Evolutionary conservation across 2,329 filamentous ascomycete species (phyloP).

Genomic region (Xenosphaeropsis pyriputrescens): DNA sequence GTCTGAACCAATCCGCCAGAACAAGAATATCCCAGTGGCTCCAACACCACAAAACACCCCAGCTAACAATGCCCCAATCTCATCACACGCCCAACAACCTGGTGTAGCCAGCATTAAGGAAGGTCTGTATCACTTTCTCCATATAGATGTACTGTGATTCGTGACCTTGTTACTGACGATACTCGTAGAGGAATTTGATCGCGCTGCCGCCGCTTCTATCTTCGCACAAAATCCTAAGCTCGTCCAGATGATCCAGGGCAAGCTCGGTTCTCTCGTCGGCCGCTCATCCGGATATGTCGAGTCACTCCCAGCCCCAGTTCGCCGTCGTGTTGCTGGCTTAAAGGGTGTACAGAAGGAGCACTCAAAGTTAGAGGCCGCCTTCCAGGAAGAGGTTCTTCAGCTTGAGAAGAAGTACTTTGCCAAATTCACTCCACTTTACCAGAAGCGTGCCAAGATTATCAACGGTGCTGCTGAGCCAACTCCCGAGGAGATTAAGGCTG

Average conservation of each 20-base stretch:
- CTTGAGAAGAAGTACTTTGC: constrained; percentile 99
- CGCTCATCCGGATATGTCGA: constrained; percentile 96
- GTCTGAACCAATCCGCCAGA: constrained; percentile 56
- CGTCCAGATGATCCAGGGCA: constrained; percentile 95
- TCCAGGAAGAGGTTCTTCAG: constrained; percentile 95
- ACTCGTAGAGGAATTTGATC: constrained; percentile 71
- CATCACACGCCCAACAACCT: constrained; percentile 91
- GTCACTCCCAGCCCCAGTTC: constrained; percentile 77
- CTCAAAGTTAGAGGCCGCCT: constrained; percentile 93
- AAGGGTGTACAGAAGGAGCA: constrained; percentile 99
- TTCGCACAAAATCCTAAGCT: constrained; percentile 93
- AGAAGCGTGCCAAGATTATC: constrained; percentile 86
- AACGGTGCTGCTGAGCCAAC: constrained; percentile 79
- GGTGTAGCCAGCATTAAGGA: constrained; percentile 92
- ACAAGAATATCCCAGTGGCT: constrained; percentile 29
- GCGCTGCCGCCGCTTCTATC: constrained; percentile 73
- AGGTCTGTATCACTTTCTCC: constrained; percentile 44
- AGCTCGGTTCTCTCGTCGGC: constrained; percentile 84
- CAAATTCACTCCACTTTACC: constrained; percentile 94
- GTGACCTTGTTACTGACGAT: constrained; percentile 8
- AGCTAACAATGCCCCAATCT: constrained; percentile 89
- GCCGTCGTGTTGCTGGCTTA: constrained; percentile 83
- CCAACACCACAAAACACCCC: constrained; percentile 93
- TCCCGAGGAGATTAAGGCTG: constrained; percentile 73
- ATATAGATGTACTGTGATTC: constrained; percentile 3